These are phyloP conservation scores for Annulohypoxylon nitens DNA, from an alignment of 495 filamentous ascomycete genomes.

Conservation along the genomic window DNA sequence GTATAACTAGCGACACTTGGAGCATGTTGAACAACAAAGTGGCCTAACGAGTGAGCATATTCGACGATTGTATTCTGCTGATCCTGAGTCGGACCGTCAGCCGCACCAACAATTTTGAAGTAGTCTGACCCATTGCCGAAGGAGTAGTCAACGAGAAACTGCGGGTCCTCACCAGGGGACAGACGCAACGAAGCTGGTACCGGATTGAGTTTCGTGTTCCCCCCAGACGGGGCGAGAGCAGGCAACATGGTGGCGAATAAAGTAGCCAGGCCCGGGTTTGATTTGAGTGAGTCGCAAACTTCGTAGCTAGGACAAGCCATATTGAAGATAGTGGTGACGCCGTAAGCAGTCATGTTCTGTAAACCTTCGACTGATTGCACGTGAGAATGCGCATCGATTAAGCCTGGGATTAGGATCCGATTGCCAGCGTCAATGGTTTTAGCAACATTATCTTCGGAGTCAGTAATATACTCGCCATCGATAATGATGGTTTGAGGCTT, in stretches of 20 bases:
- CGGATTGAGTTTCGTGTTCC: constrained; percentile 42
- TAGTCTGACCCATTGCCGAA: constrained; percentile 57
- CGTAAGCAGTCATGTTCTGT: constrained; percentile 49
- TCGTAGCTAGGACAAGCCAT: constrained; percentile 53
- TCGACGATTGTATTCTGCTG: constrained; percentile 49
- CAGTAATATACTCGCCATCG: constrained; percentile 38
- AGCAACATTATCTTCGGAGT: constrained; percentile 21
- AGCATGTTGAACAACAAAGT: constrained; percentile 52
- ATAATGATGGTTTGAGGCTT: constrained; percentile 33
- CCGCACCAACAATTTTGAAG: constrained; percentile 58
- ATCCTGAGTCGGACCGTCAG: constrained; percentile 48
- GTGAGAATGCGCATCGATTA: constrained; percentile 56
- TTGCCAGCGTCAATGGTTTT: constrained; percentile 49
- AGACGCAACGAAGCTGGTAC: constrained; percentile 38
- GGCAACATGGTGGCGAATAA: constrained; percentile 48
- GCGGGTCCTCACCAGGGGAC: constrained; percentile 46
- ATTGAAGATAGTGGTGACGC: constrained; percentile 54
- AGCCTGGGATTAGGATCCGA: constrained; percentile 53
- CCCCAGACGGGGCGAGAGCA: constrained; percentile 41
- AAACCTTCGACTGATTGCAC: constrained; percentile 37
- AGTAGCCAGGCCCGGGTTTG: constrained; percentile 46
- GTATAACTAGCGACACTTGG: constrained; percentile 31
- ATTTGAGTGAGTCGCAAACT: constrained; percentile 44
- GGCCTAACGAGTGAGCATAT: constrained; percentile 40
- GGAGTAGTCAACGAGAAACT: constrained; percentile 51